These are phyloP conservation scores for Fusarium sororula DNA, from an alignment of 2,329 filamentous ascomycete genomes.

Conservation along the genomic window DNA sequence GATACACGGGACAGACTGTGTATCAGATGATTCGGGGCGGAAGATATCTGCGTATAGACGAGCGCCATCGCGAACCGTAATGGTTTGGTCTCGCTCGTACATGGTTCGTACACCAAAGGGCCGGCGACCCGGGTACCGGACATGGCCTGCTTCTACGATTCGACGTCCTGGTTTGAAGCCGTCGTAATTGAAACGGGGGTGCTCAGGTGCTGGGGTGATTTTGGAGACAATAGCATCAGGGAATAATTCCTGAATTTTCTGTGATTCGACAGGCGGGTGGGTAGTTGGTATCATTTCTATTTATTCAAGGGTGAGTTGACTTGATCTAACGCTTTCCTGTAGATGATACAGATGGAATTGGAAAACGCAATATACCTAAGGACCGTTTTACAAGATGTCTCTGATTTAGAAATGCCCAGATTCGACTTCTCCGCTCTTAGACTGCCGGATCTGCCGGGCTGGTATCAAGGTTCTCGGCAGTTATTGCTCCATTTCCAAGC, in stretches of 20 bases:
- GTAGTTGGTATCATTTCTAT: not conserved
- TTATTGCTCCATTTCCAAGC: not conserved
- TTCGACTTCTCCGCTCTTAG: not conserved
- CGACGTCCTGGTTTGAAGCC: not conserved
- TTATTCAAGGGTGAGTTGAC: accelerated
- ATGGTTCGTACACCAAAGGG: not conserved
- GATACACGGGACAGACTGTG: not conserved
- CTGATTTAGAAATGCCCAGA: accelerated
- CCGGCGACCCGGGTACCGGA: not conserved
- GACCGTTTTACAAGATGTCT: too few species aligned
- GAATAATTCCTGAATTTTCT: not conserved
- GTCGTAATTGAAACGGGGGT: not conserved
- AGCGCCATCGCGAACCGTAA: slow-evolving; percentile 6
- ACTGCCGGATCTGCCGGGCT: not conserved
- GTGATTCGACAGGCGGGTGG: accelerated
- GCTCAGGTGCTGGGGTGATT: not conserved
- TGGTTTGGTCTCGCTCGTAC: not conserved
- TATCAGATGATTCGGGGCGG: not conserved
- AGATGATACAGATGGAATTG: not conserved
- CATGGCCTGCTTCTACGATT: not conserved
- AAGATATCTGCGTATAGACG: slow-evolving; percentile 10
- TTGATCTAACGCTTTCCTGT: accelerated
- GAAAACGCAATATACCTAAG: accelerated
- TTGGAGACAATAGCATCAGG: not conserved
- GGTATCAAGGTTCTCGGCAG: not conserved